Conservation (phyloP, 2,329 filamentous ascomycete genomes). For the Neofusicoccum laricinum region DNA sequence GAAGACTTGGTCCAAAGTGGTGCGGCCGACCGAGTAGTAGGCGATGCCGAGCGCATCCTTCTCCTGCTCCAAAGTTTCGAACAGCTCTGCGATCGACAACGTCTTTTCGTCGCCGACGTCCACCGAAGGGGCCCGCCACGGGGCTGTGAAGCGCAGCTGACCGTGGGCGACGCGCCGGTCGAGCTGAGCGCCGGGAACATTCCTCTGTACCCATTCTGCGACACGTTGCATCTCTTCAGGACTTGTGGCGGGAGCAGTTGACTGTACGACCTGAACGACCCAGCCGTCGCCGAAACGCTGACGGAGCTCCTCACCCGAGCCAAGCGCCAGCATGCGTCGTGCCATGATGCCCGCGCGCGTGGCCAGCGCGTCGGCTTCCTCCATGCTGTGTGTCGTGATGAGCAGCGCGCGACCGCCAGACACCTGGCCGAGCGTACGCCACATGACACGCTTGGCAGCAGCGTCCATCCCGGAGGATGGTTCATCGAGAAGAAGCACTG, state of each 20-base stretch:
- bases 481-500: constrained; percentile 84
- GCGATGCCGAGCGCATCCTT: constrained; percentile 69
- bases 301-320: constrained; percentile 69
- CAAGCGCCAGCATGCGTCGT: constrained; percentile 78
- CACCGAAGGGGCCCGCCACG: not conserved
- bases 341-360: constrained; percentile 83
- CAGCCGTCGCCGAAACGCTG: constrained; percentile 73
- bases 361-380: constrained; percentile 87
- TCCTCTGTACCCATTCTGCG: constrained; percentile 60
- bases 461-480: constrained; percentile 87
- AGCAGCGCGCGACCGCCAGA: constrained; percentile 73
- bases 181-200: constrained; percentile 58
- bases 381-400: constrained; percentile 91
- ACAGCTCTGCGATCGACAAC: constrained; percentile 59
- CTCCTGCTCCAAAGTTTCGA: constrained; percentile 66
- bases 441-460: constrained; percentile 88
- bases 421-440: constrained; percentile 73
- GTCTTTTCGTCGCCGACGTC: not conserved
- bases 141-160: constrained; percentile 68
- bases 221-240: constrained; percentile 66
- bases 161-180: constrained; percentile 78
- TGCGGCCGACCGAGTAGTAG: constrained; percentile 83
- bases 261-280: constrained; percentile 77
- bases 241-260: constrained; percentile 69
- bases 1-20: constrained; percentile 89